Evolutionary conservation across 345 rosid genomes (phyloP).

Genomic region (Populus simonii): DNA sequence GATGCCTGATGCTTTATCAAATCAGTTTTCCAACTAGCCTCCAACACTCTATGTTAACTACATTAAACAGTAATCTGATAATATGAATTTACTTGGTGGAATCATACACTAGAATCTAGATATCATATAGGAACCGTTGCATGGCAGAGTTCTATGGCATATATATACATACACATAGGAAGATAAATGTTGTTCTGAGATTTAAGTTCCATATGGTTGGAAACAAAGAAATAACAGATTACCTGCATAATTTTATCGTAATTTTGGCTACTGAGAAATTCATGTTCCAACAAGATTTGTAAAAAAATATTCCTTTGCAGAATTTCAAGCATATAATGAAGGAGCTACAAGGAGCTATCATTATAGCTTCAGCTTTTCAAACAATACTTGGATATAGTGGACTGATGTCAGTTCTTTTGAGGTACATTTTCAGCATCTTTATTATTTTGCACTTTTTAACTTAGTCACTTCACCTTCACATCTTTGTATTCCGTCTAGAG

Average conservation of each 20-base stretch:
- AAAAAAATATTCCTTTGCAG: slow-evolving; percentile 37
- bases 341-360: slow-evolving; percentile 86
- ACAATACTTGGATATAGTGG: slow-evolving; percentile 88
- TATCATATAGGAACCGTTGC: not conserved
- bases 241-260: not conserved
- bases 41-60: not conserved
- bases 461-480: not conserved
- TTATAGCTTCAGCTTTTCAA: slow-evolving; percentile 88
- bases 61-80: not conserved
- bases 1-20: not conserved
- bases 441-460: not conserved
- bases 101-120: not conserved
- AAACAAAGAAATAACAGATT: not conserved
- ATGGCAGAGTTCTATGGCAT: not conserved
- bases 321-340: slow-evolving; percentile 95
- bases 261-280: not conserved
- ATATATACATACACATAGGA: no score
- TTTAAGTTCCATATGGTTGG: not conserved
- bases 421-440: slow-evolving; percentile 36
- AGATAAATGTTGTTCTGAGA: not conserved
- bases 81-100: not conserved
- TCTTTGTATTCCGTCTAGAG: slow-evolving; percentile 1
- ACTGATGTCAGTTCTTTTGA: slow-evolving; percentile 59
- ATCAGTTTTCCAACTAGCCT: not conserved
- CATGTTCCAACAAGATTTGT: not conserved